phyloP scores from a whole-genome alignment of 2,329 filamentous ascomycete genomes.

The Aureobasidium sp. region DNA sequence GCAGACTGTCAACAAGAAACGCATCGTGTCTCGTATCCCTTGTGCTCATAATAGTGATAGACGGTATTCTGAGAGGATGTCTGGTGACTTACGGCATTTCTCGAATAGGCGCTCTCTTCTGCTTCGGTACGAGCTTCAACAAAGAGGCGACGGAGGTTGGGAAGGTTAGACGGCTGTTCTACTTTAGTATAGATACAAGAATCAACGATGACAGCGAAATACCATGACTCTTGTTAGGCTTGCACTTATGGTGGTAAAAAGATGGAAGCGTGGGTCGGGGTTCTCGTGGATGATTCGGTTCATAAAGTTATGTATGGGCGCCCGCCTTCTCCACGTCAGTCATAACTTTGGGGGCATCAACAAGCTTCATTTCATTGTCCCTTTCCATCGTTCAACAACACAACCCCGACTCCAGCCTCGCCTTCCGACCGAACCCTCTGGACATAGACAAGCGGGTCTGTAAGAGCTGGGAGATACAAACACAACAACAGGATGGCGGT shows the following conservation, averaged over 20 bases:
- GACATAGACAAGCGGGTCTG: not conserved
- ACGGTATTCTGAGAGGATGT: not conserved
- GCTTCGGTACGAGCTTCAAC: constrained; percentile 88
- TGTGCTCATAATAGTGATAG: not conserved
- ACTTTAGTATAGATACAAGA: not conserved
- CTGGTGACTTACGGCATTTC: constrained; percentile 64
- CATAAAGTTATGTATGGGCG: constrained; percentile 5
- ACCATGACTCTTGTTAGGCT: not conserved
- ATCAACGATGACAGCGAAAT: not conserved
- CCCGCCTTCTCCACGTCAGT: constrained; percentile 5
- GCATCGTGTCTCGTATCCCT: not conserved
- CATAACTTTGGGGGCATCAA: constrained; percentile 8
- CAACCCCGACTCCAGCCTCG: not conserved
- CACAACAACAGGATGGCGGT: constrained; percentile 61
- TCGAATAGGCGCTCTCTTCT: constrained; percentile 88
- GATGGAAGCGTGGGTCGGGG: not conserved
- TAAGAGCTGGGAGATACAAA: constrained; percentile 1
- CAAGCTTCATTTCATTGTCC: constrained; percentile 7
- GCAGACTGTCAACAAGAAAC: not conserved
- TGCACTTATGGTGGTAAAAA: not conserved
- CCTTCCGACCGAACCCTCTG: not conserved
- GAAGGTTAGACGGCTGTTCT: constrained; percentile 60
- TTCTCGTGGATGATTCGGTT: not conserved
- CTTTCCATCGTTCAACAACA: not conserved
- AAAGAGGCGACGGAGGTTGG: constrained; percentile 91